Evolutionary conservation across 108 stramenopile genomes (phyloP), one percentile per base, ranked within the genome.

Genomic region (Ochromonas danica): DNA sequence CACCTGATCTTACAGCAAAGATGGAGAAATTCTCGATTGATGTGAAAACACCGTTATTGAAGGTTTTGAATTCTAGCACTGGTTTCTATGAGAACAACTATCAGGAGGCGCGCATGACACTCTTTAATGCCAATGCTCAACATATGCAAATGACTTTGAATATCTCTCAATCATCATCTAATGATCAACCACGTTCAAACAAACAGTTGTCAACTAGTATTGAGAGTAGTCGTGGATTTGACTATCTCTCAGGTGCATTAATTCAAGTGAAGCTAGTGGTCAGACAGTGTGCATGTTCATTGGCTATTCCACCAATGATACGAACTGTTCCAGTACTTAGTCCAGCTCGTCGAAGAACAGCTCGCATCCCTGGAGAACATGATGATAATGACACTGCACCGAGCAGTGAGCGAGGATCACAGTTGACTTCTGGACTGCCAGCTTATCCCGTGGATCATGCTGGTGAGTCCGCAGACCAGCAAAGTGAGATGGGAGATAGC

Each of bases 21-120:
- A 67, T 67, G 3, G 63, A 67, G 17, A 22, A 33, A 31, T 31
- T 28, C 63, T 3, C 6, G 10, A 6, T 67, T 10, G 63, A 67
- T 6, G 17, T 67, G 63, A 67, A 33, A 36, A 33, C 63, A 28
- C 63, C 63, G 51, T n/a, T n/a, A n/a, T n/a, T n/a, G n/a, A n/a
- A n/a, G n/a, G n/a, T n/a, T n/a, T n/a, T n/a, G n/a, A n/a, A n/a
- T n/a, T n/a, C n/a, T n/a, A n/a, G n/a, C n/a, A n/a, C n/a, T n/a
- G n/a, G n/a, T n/a, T n/a, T n/a, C n/a, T n/a, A n/a, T n/a, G 10
- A 10, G 51, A 57, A 10, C 51, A 10, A 17, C 17, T 22, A 57
- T 10, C 51, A 57, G 51, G 22, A 57, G 22, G 51, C 10, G 51
- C 51, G 51, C 22, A 10, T 57, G 51, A 10, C 51, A 22, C 51